Percentiles rank a stretch among this genome's conserved stretches.
Evolutionary conservation across 768 basidiomycete genomes (phyloP).

Genomic region (Arthromyces matolae): DNA sequence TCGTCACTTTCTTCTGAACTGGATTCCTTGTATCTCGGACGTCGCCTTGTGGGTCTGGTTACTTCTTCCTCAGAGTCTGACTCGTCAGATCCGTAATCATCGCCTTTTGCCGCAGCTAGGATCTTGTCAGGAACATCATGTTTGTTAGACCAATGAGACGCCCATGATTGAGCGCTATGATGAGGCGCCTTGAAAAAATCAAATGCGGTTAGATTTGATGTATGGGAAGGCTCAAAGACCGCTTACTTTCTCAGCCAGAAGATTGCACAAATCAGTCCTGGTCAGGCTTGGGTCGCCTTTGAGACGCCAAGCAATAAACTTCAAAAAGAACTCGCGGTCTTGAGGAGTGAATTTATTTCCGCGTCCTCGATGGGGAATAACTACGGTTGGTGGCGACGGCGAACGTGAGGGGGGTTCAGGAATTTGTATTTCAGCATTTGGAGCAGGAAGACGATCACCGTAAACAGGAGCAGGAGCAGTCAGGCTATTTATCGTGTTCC

Average conservation of each 20-base stretch:
- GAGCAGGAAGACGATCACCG: constrained; percentile 48
- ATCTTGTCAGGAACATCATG: constrained; percentile 69
- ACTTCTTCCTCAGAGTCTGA: constrained; percentile 23
- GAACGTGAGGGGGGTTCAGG: constrained; percentile 65
- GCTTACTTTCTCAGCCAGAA: constrained; percentile 53
- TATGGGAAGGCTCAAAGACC: constrained; percentile 3
- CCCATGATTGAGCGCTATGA: constrained; percentile 61
- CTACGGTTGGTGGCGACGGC: constrained; percentile 59
- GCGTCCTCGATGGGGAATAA: constrained; percentile 40
- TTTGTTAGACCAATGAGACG: constrained; percentile 61
- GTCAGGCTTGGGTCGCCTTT: constrained; percentile 49
- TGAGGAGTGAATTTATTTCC: constrained; percentile 66
- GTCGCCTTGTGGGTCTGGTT: constrained; percentile 17
- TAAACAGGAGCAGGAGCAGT: constrained; percentile 49
- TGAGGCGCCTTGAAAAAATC: constrained; percentile 53
- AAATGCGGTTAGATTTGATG: constrained; percentile 6
- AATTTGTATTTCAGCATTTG: constrained; percentile 56
- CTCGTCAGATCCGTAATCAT: constrained; percentile 25
- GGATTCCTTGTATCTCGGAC: constrained; percentile 31
- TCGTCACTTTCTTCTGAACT: constrained; percentile 32
- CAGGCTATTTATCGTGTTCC: constrained; percentile 59
- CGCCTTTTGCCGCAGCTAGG: constrained; percentile 39
- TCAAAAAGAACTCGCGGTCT: constrained; percentile 64
- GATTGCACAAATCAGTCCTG: constrained; percentile 50
- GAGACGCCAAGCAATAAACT: constrained; percentile 61